A percentile compares a stretch with the other conserved stretches of the same genome.
Conservation (phyloP, 1,284 basidiomycete species). For the Cryptococcus wingfieldii region DNA sequence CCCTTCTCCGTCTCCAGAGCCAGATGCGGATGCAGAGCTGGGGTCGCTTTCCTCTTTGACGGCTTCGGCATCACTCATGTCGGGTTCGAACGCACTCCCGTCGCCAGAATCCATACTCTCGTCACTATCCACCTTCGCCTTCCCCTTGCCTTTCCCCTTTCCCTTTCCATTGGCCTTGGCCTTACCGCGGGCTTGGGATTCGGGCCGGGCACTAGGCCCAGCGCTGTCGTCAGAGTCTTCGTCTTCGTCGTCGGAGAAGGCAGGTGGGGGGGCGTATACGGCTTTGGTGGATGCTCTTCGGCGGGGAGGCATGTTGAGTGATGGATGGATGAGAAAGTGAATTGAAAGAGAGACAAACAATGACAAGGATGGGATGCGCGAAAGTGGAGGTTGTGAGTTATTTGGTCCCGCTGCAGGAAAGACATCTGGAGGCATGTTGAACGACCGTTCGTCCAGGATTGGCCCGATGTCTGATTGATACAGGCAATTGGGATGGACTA, state of each 20-base stretch:
- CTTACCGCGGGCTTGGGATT: conserved; percentile 8
- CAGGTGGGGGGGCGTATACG: conserved; percentile 16
- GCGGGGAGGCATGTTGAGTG: background rate
- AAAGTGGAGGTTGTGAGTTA: too few relatives aligned
- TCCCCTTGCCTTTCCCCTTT: background rate
- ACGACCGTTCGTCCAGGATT: background rate
- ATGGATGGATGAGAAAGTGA: background rate
- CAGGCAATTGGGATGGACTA: too few relatives aligned
- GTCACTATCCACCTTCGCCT: conserved; percentile 6
- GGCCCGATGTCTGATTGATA: background rate
- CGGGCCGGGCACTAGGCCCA: background rate
- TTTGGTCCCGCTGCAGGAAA: too few relatives aligned
- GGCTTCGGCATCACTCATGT: too few relatives aligned
- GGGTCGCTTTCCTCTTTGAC: too few relatives aligned
- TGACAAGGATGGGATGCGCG: background rate
- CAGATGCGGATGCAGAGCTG: too few relatives aligned
- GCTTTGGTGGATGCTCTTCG: conserved; percentile 7
- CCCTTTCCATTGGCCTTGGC: background rate
- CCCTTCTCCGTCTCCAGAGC: too few relatives aligned
- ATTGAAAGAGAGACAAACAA: background rate
- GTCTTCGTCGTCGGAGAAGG: conserved; percentile 17
- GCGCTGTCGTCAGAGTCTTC: background rate
- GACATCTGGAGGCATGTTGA: too few relatives aligned
- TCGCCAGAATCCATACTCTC: background rate
- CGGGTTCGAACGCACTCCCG: too few relatives aligned